These are phyloP conservation scores for Rossbeevera mucosa DNA, from an alignment of 768 basidiomycete species.

Conservation along the genomic window DNA sequence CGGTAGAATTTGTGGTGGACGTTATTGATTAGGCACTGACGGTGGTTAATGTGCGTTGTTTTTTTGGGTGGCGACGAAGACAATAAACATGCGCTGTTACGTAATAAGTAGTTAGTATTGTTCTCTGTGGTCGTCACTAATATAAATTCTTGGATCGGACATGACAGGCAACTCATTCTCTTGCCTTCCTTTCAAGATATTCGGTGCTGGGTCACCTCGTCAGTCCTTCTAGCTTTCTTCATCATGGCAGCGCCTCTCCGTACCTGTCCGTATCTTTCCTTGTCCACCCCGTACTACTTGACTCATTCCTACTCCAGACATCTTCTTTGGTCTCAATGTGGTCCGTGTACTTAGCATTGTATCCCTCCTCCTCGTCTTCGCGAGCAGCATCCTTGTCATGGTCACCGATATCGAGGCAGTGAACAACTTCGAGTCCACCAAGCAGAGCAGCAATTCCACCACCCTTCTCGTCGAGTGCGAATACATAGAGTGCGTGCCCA, in stretches of 20 bases:
- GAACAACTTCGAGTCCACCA: conserved; percentile 52
- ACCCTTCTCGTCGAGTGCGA: conserved; percentile 52
- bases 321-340: conserved; percentile 75
- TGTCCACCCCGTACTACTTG: neutral
- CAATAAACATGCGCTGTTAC: conserved; percentile 23
- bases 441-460: conserved; percentile 29
- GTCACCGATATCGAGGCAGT: conserved; percentile 73
- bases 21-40: neutral
- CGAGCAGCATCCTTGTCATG: conserved; percentile 71
- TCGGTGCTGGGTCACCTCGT: conserved; percentile 32
- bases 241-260: conserved; percentile 30
- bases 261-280: conserved; percentile 39
- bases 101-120: conserved; percentile 2
- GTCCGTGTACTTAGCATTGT: conserved; percentile 79
- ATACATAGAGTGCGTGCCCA: conserved; percentile 64
- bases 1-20: conserved; percentile 2
- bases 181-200: conserved; percentile 9
- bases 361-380: conserved; percentile 71
- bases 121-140: conserved; percentile 25
- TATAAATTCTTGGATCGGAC: conserved; percentile 17
- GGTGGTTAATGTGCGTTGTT: neutral
- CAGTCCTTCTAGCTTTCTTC: conserved; percentile 10
- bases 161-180: conserved; percentile 6
- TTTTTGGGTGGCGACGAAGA: conserved; percentile 15
- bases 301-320: conserved; percentile 31